Evolutionary conservation across 2,329 filamentous ascomycete genomes (phyloP), one percentile per base, ranked within the genome.

Genomic region (Paecilomyces niveus): DNA sequence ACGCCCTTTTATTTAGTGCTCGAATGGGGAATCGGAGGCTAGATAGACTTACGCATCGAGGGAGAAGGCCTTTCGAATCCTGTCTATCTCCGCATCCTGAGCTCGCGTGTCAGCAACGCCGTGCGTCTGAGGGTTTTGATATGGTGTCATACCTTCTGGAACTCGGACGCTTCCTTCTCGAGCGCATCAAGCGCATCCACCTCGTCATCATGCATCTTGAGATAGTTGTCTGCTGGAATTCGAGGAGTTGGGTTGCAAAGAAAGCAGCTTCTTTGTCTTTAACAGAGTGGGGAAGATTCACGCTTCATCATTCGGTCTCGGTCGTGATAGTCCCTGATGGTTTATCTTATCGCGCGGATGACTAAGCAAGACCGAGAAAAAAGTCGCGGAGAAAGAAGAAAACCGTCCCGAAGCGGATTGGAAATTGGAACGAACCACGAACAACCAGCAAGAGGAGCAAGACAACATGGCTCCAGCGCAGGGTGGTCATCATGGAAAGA

Each of bases 41-140:
- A 18, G n/a, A 3, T 18, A 21, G 11, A 76, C 81, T 73, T 75
- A 85, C 81, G 87, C 84, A 75, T 90, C 86, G 66, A 89, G 85
- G 67, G 89, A 86, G 76, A 99, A 99, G 54, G 92, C 90, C 69
- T 89, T 89, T 65, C 96, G 82, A 66, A 99, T 99, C 67, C 93
- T 89, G 70, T 96, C 90, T 68, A 97, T 97, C 73, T 97, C 93
- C 60, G 89, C 88, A 83, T 97, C 94, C 89, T 96, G 63, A 3
- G 22, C 54, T 62, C 56, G 56, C 49, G 53, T 58, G 62, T 68
- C 53, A 70, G 64, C 57, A 49, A 51, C 54, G 50, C 22, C 22
- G 50, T 54, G 21, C 22, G 50, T 55, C 53, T 49, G 35, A 53
- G 45, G 18, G 33, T 57, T 55, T 24, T 53, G 21, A 24, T 35